Base-by-base conservation (phyloP, 441 rosid species). In the Pelargonium australe region DNA sequence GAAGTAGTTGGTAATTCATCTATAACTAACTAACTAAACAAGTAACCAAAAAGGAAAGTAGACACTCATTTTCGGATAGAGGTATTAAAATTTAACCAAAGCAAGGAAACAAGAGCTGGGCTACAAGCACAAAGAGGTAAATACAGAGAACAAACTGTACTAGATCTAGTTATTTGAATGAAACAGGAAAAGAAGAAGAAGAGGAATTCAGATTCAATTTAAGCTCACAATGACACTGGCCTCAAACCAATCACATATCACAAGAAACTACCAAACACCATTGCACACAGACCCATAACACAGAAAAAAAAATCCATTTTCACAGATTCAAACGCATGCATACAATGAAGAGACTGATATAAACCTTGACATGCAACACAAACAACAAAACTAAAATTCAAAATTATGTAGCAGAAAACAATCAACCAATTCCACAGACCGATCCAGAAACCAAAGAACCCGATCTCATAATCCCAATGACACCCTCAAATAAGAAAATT, bases 391-490 rank as follows among this genome's bases (percentile, higher is more conserved):
- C 1, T 2, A 44, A 44, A 44, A 44, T 44, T 44, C 49, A 44
- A 11, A 44, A 44, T 44, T 7, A 8, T 10, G 3, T 1, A 10
- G 47, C 47, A 43, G 49, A 44, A 44, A 44, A 1, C 64, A 61
- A 25, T 61, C 64, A 61, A 4, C 12, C 14, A 3, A 23, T 25
- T 23, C 14, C 64, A 61, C 64, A 2, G 14, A 23, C 40, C 7
- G n/a, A 13, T 61, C 28, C 7, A 61, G 28, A 8, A 61, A 61
- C 64, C 37, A 61, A 25, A 61, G 37, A 13, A 20, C 40, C 37
- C 64, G 64, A 61, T 61, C 64, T n/a, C 13, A 60, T 23, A 20
- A 3, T 13, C 64, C 34, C 64, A 60, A 61, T 61, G 64, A 10
- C 64, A 25, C 64, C 37, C 10, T 61, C 64, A 61, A 61, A 61